These are phyloP conservation scores for Thyridium curvatum DNA, from an alignment of 2,329 filamentous ascomycete species.

Conservation along the genomic window DNA sequence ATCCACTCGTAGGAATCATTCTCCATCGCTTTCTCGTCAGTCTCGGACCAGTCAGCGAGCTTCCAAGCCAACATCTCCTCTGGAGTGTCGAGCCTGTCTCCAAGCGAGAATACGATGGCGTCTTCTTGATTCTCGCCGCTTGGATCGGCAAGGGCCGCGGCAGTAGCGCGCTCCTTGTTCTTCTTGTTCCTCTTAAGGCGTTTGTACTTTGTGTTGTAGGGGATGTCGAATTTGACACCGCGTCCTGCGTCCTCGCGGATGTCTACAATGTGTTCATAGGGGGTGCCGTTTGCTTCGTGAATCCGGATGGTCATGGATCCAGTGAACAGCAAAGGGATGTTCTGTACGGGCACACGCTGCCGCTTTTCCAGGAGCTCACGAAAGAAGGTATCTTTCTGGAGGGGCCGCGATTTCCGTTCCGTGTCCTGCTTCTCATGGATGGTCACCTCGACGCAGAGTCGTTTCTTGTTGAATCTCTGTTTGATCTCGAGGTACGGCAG, in stretches of 20 bases:
- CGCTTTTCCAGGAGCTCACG: slow-evolving; percentile 77
- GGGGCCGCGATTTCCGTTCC: slow-evolving; percentile 43
- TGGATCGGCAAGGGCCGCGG: slow-evolving; percentile 56
- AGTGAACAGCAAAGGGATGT: slow-evolving; percentile 60
- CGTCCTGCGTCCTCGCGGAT: slow-evolving; percentile 78
- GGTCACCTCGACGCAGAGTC: slow-evolving; percentile 86
- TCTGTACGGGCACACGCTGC: slow-evolving; percentile 63
- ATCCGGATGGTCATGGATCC: slow-evolving; percentile 97
- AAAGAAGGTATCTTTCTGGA: slow-evolving; percentile 73
- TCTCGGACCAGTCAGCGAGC: slow-evolving; percentile 80
- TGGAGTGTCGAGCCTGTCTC: slow-evolving; percentile 78
- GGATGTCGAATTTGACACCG: slow-evolving; percentile 77
- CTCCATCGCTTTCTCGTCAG: slow-evolving; percentile 87
- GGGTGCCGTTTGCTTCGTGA: slow-evolving; percentile 95
- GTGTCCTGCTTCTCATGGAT: slow-evolving; percentile 65
- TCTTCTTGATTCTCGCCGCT: slow-evolving; percentile 52
- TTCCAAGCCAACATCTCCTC: slow-evolving; percentile 82
- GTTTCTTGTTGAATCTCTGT: slow-evolving; percentile 96
- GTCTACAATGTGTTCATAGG: slow-evolving; percentile 95
- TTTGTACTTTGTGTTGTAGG: slow-evolving; percentile 99
- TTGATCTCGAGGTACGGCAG: slow-evolving; percentile 83
- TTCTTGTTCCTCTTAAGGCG: slow-evolving; percentile 82
- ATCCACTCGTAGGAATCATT: slow-evolving; percentile 99
- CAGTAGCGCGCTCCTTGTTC: slow-evolving; percentile 70
- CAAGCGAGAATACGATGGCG: slow-evolving; percentile 78